Evolutionary conservation across 345 rosid genomes (phyloP).

Genomic region (Ceriops decandra): DNA sequence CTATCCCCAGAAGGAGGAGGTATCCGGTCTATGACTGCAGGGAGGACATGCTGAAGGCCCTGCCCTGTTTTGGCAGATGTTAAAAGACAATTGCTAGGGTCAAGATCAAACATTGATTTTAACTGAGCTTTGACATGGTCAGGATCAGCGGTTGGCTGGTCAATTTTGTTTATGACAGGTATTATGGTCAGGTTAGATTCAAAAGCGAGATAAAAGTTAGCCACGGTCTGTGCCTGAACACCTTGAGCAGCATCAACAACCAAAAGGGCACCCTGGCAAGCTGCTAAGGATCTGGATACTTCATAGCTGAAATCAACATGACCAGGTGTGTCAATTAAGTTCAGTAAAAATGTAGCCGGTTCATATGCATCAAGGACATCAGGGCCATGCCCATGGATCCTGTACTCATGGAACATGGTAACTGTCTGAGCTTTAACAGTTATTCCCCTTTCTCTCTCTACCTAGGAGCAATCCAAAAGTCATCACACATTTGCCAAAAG

Average conservation of each 20-base stretch:
- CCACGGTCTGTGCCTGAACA: slow-evolving; percentile 97
- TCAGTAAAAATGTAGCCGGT: slow-evolving; percentile 49
- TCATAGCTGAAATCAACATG: slow-evolving; percentile 98
- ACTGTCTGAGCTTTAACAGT: slow-evolving; percentile 98
- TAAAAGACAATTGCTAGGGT: slow-evolving; percentile 67
- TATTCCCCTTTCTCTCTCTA: slow-evolving; percentile 98
- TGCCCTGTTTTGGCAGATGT: slow-evolving; percentile 95
- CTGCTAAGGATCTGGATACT: slow-evolving; percentile 95
- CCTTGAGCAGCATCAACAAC: slow-evolving; percentile 99
- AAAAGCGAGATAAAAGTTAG: slow-evolving; percentile 93
- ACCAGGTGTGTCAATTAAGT: slow-evolving; percentile 92
- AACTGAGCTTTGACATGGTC: slow-evolving; percentile 92
- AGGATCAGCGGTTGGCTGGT: slow-evolving; percentile 99
- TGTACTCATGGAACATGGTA: slow-evolving; percentile 74
- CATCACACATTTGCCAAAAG: not conserved
- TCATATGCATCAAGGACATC: slow-evolving; percentile 25
- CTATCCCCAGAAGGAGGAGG: slow-evolving; percentile 85
- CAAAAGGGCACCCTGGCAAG: slow-evolving; percentile 97
- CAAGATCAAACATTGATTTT: slow-evolving; percentile 96
- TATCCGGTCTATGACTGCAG: slow-evolving; percentile 75
- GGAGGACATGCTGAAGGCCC: slow-evolving; percentile 91
- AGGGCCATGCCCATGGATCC: slow-evolving; percentile 18
- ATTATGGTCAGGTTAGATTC: slow-evolving; percentile 75
- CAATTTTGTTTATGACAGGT: slow-evolving; percentile 91
- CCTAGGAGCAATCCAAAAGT: slow-evolving; percentile 41